Evolutionary conservation across 1,284 basidiomycete species (phyloP), one percentile per base, ranked within the genome.

Genomic region (Earliella scabrosa): DNA sequence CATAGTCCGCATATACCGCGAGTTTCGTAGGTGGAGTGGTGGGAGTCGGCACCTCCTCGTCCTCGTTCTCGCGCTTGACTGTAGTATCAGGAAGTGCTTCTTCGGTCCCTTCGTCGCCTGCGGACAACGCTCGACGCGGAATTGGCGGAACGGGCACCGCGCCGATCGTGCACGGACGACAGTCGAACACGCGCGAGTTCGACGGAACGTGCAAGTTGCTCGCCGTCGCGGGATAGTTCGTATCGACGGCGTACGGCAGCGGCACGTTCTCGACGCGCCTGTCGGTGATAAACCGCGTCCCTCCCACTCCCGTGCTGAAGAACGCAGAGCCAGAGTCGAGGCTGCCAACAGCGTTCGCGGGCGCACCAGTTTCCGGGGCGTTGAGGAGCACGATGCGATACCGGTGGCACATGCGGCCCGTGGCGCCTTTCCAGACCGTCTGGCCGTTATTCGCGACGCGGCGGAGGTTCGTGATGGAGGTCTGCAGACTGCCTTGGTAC

Each of bases 301-400:
- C 38, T 32, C n/a, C 27, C 1, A 32, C 36, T 2, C 23, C 31
- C 23, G 43, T 21, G 27, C 31, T 24, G 43, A 50, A 55, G 43
- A 55, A 55, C 35, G 41, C 41, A 2, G 54, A 55, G 11, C 54
- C 54, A 3, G 47, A 24, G 26, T 50, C 35, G 16, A 55, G 35
- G 31, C 43, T 55, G 29, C 54, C 54, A 43, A 55, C 45, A 16
- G 47, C 35, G 23, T 18, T 27, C 2, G 43, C 27, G 29, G 43
- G 47, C 1, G 54, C 48, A 24, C 27, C 27, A 2, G 43, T 23
- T 16, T 43, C 43, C 6, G 45, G 18, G 13, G 26, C 20, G 31
- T 45, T 44, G 27, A 45, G 20, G 23, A 55, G 54, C 29, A 40
- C 29, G 29, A 55, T 7, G 10, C 10, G 21, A 43, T 50, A 55